Evolutionary conservation across 768 basidiomycete species (phyloP), one percentile per base, ranked within the genome.

Genomic region (Krasilnikovozyma curviuscula): DNA sequence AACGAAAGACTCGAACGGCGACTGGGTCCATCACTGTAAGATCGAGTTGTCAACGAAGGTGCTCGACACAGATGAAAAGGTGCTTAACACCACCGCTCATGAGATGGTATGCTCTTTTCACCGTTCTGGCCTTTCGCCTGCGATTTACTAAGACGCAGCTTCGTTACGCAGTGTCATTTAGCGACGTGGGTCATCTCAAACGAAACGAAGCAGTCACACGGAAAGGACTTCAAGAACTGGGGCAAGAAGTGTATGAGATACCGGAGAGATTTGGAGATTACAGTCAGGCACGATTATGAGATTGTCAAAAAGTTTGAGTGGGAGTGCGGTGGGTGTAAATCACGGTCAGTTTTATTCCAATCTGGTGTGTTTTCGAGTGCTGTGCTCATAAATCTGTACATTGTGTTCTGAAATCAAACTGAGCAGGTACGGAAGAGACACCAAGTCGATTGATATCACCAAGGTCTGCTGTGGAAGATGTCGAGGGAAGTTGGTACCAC

Each of bases 281-380:
- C 18, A 52, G 50, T 46, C 50, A 46, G 41, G 12, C 50, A 52
- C 33, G 35, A 37, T 34, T 52, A 42, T 35, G 50, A 52, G 31
- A 52, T 52, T 35, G 29, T 30, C 1, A 39, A 46, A 31, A 52
- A 52, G 40, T 52, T 32, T 35, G 48, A 32, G 1, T 52, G 50
- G 50, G 25, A n/a, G n/a, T 52, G 50, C 19, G 31, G 40, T 0
- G 21, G 19, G 1, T 52, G 50, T 33, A 16, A 31, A 5, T 44
- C 50, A 21, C 29, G 30, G 48, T 50, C 7, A 31, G 48, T 49
- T 23, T 23, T 4, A 31, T n/a, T 34, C 33, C 18, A 12, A 12
- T 34, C 18, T 34, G 12, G 33, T 34, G 13, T 34, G 33, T 34
- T 18, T 34, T 12, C 18, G 13, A 12, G 13, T 34, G 12, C 13